These are phyloP conservation scores for Phytophthora hybrid DNA, from an alignment of 352 stramenopile species.

Conservation along the genomic window DNA sequence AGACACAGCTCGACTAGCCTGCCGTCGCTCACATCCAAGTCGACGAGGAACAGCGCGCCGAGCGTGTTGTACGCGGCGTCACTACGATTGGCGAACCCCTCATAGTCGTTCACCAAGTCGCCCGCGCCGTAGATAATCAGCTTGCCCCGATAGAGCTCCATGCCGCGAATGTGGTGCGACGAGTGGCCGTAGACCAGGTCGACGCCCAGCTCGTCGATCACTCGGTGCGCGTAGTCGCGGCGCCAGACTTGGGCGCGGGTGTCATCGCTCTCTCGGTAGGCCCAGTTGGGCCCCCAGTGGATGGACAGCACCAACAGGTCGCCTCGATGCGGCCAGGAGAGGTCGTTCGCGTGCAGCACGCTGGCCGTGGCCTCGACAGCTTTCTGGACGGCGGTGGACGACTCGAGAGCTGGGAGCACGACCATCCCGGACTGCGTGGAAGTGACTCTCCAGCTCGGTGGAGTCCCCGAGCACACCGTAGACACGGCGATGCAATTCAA, in stretches of 20 bases:
- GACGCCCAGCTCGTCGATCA: slow-evolving; percentile 47
- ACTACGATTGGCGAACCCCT: slow-evolving; percentile 40
- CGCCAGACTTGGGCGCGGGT: slow-evolving; percentile 30
- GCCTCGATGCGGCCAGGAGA: slow-evolving; percentile 18
- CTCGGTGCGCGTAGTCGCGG: slow-evolving; percentile 40
- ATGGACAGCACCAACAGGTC: slow-evolving; percentile 49
- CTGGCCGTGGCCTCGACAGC: slow-evolving; percentile 4
- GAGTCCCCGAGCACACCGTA: slow-evolving; percentile 42
- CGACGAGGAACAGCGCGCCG: slow-evolving; percentile 47
- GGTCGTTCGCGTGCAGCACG: slow-evolving; percentile 24
- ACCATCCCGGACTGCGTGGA: slow-evolving; percentile 41
- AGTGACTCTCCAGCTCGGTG: slow-evolving; percentile 40
- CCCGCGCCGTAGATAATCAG: slow-evolving; percentile 58
- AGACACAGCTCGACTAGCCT: slow-evolving; percentile 35
- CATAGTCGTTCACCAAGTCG: slow-evolving; percentile 60
- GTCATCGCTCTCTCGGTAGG: slow-evolving; percentile 30
- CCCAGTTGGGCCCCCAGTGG: slow-evolving; percentile 57
- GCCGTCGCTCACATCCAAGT: slow-evolving; percentile 29
- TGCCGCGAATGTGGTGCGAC: slow-evolving; percentile 52
- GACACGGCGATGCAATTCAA: slow-evolving; percentile 42
- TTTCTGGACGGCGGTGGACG: slow-evolving; percentile 8
- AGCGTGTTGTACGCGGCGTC: slow-evolving; percentile 49
- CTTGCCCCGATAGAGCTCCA: slow-evolving; percentile 55
- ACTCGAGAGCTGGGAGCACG: slow-evolving; percentile 31
- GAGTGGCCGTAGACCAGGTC: slow-evolving; percentile 62